These are phyloP conservation scores for Rhizopus microsporus DNA, from an alignment of 371 early-diverging fungal species.

Conservation along the genomic window DNA sequence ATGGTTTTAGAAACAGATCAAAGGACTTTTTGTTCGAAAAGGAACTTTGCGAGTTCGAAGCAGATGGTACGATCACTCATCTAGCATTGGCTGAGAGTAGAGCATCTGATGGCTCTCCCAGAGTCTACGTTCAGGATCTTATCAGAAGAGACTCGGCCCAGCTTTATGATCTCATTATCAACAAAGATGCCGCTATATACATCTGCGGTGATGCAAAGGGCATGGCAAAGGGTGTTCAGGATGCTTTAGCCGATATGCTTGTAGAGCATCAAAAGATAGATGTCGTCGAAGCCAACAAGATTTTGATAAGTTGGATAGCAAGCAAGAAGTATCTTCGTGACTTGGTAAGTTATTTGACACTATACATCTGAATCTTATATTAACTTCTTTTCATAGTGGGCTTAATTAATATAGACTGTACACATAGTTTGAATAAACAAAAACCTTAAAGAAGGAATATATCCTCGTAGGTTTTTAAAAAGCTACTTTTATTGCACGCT, in stretches of 20 bases:
- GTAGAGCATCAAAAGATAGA: conserved; percentile 49
- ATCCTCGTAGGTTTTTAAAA: too few species aligned
- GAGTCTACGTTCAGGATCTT: conserved; percentile 86
- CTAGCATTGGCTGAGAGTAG: conserved; percentile 68
- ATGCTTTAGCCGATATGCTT: conserved; percentile 70
- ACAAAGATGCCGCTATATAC: conserved; percentile 70
- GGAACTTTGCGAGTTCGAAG: conserved; percentile 52
- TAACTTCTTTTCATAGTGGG: background rate
- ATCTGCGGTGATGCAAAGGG: conserved; percentile 90
- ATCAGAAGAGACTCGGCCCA: conserved; percentile 53
- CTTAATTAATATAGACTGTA: background rate
- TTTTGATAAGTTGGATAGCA: conserved; percentile 63
- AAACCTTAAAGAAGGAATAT: too few species aligned
- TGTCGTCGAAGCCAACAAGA: conserved; percentile 57
- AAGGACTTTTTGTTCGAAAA: conserved; percentile 69
- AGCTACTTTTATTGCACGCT: too few species aligned
- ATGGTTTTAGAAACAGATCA: conserved; percentile 69
- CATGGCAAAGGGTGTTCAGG: conserved; percentile 88
- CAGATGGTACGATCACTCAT: conserved; percentile 56
- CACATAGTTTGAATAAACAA: too few species aligned
- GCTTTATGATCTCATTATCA: conserved; percentile 60
- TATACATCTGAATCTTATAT: background rate
- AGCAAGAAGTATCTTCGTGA: conserved; percentile 74
- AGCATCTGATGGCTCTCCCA: conserved; percentile 35
- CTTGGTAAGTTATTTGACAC: conserved; percentile 42